Conservation (phyloP, 805 yeast genomes). For the Saitoella complicata region DNA sequence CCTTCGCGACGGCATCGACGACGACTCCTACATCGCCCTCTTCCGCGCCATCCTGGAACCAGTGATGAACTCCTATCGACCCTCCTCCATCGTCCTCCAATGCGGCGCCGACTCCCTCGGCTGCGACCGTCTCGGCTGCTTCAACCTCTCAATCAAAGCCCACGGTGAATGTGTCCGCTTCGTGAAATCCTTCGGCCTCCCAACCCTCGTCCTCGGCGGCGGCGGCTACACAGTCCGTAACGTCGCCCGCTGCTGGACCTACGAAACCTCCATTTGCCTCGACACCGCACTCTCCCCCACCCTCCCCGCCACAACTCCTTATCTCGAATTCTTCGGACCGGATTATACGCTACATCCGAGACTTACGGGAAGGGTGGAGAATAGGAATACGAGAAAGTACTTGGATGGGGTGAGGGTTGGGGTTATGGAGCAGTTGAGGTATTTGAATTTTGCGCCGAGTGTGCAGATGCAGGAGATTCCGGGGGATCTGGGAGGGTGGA, state of each 20-base stretch:
- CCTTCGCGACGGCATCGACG: conserved; percentile 84
- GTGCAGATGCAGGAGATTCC: conserved; percentile 58
- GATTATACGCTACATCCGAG: conserved; percentile 80
- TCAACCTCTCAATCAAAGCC: conserved; percentile 71
- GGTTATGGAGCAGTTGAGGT: conserved; percentile 65
- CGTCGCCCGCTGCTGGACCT: conserved; percentile 91
- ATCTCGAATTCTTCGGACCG: conserved; percentile 73
- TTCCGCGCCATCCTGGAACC: conserved; percentile 78
- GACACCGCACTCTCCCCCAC: conserved; percentile 61
- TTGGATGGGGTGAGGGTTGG: conserved; percentile 63
- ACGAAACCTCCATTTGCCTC: conserved; percentile 75
- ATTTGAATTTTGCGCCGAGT: conserved; percentile 79
- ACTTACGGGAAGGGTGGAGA: conserved; percentile 64
- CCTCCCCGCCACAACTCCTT: conserved; percentile 60
- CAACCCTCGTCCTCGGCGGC: conserved; percentile 89
- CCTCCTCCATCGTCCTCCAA: conserved; percentile 90
- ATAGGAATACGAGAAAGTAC: conserved; percentile 68
- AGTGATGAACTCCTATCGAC: conserved; percentile 70
- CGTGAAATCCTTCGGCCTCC: conserved; percentile 71
- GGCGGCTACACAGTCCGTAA: conserved; percentile 98
- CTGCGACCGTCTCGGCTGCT: conserved; percentile 91
- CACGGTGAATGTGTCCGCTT: conserved; percentile 92
- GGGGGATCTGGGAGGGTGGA: not conserved
- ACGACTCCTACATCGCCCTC: conserved; percentile 45
- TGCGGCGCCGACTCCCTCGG: conserved; percentile 97